Evolutionary conservation across 192 early-diverging fungal species (phyloP), one percentile per base, ranked within the genome.

Genomic region (Podila verticillata): DNA sequence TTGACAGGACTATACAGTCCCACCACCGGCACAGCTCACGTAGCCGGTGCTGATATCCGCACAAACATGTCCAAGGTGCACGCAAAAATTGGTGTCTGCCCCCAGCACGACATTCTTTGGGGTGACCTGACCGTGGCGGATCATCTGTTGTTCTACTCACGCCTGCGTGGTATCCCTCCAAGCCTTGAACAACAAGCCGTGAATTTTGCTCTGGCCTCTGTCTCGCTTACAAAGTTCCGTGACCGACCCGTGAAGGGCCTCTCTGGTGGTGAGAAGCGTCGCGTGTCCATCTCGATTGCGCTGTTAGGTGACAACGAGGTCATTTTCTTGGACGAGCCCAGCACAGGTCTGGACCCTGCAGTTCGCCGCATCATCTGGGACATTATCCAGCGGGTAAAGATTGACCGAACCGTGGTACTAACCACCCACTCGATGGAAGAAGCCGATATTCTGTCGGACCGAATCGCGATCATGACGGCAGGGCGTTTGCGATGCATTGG

Each of bases 361-460:
- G 74, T 83, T 6, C 82, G 87, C 2, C 78, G 83, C 22, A 64
- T 82, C 19, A 75, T 89, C 56, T 93, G 92, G 91, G 73, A 85
- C 15, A 61, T 90, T 39, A 82, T 93, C 64, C 51, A 82, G 32
- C 64, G 82, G 3, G 73, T 74, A 54, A 91, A 90, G 61, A 32
- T 64, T 19, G 69, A 83, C 28, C 70, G 84, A 7, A 86, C 85
- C 15, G 66, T 92, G 20, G 72, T 92, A 17, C 32, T 92, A 60
- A 92, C 91, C 1, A 92, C 90, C 0, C 91, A 92, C 54, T 82
- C 75, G 48, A 82, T 92, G 87, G 91, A 92, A 44, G 91, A 92
- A 69, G 91, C 91, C 22, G 91, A 92, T 66, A 78, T 82, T 24
- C 73, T 87, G 5, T 82, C 80, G 3, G 83, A 87, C 64, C 67